Evolutionary conservation across 495 filamentous ascomycete species (phyloP).

Genomic region (Neurospora tetraspora): DNA sequence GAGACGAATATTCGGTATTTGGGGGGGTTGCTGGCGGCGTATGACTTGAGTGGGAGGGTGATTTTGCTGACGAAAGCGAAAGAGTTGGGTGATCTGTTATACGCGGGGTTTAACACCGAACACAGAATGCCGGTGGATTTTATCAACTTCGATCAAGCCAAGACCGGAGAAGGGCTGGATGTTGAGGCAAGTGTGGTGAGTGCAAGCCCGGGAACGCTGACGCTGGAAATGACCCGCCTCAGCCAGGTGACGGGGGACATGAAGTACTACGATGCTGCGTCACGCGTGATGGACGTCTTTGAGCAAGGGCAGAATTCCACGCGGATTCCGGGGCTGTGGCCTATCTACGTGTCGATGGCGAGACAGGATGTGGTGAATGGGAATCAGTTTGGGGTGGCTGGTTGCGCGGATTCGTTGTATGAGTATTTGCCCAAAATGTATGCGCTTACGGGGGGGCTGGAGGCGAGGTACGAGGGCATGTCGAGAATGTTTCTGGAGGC

Average conservation of each 20-base stretch:
- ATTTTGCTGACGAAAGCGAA: conserved; percentile 70
- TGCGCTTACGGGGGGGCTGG: conserved; percentile 63
- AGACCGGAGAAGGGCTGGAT: conserved; percentile 20
- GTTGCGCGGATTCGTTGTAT: conserved; percentile 72
- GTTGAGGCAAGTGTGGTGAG: conserved; percentile 23
- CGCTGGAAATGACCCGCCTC: conserved; percentile 77
- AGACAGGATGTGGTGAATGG: conserved; percentile 24
- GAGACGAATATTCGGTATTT: conserved; percentile 80
- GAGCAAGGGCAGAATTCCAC: conserved; percentile 59
- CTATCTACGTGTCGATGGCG: conserved; percentile 56
- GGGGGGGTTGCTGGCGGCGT: conserved; percentile 67
- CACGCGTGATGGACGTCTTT: conserved; percentile 69
- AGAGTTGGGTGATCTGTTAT: conserved; percentile 75
- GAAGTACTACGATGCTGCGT: conserved; percentile 87
- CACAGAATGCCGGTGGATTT: conserved; percentile 70
- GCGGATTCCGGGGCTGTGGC: conserved; percentile 76
- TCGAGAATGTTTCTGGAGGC: conserved; percentile 58
- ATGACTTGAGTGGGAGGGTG: conserved; percentile 63
- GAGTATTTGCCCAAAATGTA: conserved; percentile 76
- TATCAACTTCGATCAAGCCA: conserved; percentile 46
- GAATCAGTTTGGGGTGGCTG: conserved; percentile 56
- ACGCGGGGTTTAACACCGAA: conserved; percentile 77
- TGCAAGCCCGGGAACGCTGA: conserved; percentile 44
- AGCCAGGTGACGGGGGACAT: conserved; percentile 75
- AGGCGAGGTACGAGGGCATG: conserved; percentile 66